These are phyloP conservation scores for Macrophomina pseudophaseolina DNA, from an alignment of 2,329 filamentous ascomycete genomes.

Conservation along the genomic window DNA sequence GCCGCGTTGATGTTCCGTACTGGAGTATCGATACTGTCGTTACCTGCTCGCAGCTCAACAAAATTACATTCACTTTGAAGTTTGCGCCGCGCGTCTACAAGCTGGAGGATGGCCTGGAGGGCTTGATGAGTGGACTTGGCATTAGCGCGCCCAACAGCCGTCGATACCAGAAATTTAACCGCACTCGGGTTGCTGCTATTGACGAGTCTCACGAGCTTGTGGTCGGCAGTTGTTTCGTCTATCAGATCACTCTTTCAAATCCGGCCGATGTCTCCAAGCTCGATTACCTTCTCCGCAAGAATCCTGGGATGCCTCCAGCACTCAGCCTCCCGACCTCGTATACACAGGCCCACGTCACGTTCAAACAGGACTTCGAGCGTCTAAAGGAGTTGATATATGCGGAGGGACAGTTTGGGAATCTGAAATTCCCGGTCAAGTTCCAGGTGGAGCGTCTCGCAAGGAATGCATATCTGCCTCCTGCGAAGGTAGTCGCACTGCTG, in stretches of 20 bases:
- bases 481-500: constrained; percentile 55
- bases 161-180: constrained; percentile 21
- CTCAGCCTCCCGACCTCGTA: not conserved
- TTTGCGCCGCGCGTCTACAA: constrained; percentile 49
- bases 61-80: constrained; percentile 46
- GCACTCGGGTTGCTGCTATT: constrained; percentile 43
- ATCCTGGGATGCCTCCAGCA: constrained; percentile 38
- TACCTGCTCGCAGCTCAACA: constrained; percentile 35
- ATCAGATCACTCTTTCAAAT: constrained; percentile 45
- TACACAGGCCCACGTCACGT: constrained; percentile 20
- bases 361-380: constrained; percentile 25
- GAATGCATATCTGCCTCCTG: constrained; percentile 57
- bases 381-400: constrained; percentile 18
- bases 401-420: constrained; percentile 26
- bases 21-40: constrained; percentile 47
- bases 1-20: constrained; percentile 51
- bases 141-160: constrained; percentile 24
- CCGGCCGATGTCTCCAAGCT: constrained; percentile 34
- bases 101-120: constrained; percentile 27
- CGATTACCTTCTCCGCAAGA: constrained; percentile 31
- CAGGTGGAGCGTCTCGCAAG: constrained; percentile 68
- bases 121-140: constrained; percentile 30
- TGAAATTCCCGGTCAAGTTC: constrained; percentile 63
- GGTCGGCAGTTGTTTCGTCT: constrained; percentile 57
- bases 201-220: constrained; percentile 45